Evolutionary conservation across 1,284 basidiomycete species (phyloP).

Genomic region (Puccinia triticina): DNA sequence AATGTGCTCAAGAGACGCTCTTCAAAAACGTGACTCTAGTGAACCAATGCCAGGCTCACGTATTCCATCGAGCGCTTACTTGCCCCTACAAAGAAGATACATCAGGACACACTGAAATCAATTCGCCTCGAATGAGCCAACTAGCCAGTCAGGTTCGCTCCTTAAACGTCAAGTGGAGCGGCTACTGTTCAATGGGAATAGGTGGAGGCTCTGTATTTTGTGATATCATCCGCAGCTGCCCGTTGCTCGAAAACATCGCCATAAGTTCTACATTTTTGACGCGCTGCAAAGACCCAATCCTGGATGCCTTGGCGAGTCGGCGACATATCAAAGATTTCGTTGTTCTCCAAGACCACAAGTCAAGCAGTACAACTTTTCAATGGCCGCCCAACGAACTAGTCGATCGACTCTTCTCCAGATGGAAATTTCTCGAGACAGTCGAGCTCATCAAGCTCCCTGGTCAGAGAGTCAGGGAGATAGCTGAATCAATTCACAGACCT

Average conservation of each 20-base stretch:
- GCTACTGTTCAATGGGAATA: background rate
- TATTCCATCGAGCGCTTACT: slow-evolving; percentile 1
- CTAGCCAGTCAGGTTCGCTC: slow-evolving; percentile 2
- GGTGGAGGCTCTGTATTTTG: background rate
- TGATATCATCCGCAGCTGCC: slow-evolving; percentile 5
- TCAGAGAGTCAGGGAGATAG: background rate
- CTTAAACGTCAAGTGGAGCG: background rate
- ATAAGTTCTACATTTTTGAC: background rate
- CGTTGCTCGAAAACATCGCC: slow-evolving; percentile 2
- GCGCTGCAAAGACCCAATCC: background rate
- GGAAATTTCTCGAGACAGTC: background rate
- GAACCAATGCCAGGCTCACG: background rate
- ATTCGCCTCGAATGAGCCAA: background rate
- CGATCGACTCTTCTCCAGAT: background rate
- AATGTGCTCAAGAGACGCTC: slow-evolving; percentile 16
- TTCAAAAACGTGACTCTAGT: slow-evolving; percentile 10
- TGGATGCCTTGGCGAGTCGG: background rate
- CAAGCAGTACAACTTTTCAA: too few species aligned
- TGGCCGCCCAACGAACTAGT: background rate
- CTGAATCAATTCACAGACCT: background rate
- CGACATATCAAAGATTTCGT: background rate
- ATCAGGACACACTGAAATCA: too few species aligned
- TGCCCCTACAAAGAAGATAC: too few species aligned
- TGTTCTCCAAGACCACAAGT: background rate
- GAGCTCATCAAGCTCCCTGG: background rate